Evolutionary conservation across 495 filamentous ascomycete genomes (phyloP).

Genomic region (Podospora pseudocomata): DNA sequence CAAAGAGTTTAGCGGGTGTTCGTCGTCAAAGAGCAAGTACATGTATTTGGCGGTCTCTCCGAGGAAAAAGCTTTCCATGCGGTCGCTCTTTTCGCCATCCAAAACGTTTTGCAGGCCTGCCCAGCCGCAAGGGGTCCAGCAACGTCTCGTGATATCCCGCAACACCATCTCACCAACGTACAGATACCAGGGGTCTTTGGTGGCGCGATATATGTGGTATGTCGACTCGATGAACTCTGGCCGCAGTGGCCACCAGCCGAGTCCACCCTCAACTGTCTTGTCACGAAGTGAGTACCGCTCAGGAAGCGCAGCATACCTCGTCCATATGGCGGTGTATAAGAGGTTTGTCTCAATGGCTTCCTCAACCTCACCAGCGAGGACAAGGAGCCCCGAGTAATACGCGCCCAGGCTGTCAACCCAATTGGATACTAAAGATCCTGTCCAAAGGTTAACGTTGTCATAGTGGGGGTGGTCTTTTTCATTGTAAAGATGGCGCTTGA

Average conservation of each 20-base stretch:
- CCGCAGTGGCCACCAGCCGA: constrained; percentile 91
- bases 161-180: constrained; percentile 94
- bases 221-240: constrained; percentile 97
- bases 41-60: constrained; percentile 96
- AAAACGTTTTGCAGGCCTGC: constrained; percentile 90
- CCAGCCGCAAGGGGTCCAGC: constrained; percentile 94
- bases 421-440: constrained; percentile 71
- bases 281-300: constrained; percentile 88
- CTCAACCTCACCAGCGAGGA: constrained; percentile 79
- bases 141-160: constrained; percentile 80
- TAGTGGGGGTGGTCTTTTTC: constrained; percentile 76
- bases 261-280: constrained; percentile 79
- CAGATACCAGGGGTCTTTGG: constrained; percentile 94
- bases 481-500: constrained; percentile 83
- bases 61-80: constrained; percentile 99
- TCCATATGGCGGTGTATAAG: constrained; percentile 89
- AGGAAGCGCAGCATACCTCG: constrained; percentile 83
- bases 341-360: constrained; percentile 87
- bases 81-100: constrained; percentile 82
- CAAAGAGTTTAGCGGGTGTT: constrained; percentile 81
- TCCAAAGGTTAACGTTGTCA: constrained; percentile 81
- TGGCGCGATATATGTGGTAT: constrained; percentile 87
- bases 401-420: constrained; percentile 96
- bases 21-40: constrained; percentile 78
- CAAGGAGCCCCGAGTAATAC: constrained; percentile 90